Percentiles rank a stretch among this genome's conserved stretches.
These are phyloP conservation scores for Kazachstania viticola DNA, from an alignment of 805 yeast species.

Conservation along the genomic window DNA sequence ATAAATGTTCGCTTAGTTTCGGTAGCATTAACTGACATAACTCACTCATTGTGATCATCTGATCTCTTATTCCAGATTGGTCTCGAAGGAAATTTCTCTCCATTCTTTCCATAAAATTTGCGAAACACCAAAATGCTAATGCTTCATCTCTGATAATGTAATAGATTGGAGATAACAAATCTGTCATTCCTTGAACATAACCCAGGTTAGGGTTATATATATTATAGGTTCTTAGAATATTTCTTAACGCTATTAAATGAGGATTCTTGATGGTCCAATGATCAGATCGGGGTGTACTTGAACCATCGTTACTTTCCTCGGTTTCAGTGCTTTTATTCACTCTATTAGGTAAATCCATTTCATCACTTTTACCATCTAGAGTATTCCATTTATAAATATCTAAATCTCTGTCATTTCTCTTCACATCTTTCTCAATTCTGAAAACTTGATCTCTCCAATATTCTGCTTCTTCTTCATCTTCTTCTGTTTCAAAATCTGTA, in stretches of 20 bases:
- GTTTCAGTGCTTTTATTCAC: no score
- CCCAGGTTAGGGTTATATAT: constrained; percentile 77
- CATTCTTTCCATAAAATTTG: constrained; percentile 84
- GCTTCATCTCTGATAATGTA: constrained; percentile 56
- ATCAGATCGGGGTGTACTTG: constrained; percentile 23
- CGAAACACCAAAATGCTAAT: constrained; percentile 80
- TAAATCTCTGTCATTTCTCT: constrained; percentile 76
- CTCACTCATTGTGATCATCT: constrained; percentile 73
- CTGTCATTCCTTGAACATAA: constrained; percentile 97
- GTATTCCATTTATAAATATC: constrained; percentile 41
- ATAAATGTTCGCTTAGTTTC: constrained; percentile 67
- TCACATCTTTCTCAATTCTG: constrained; percentile 87
- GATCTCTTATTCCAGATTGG: constrained; percentile 86
- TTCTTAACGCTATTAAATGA: constrained; percentile 60
- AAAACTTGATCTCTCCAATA: constrained; percentile 85
- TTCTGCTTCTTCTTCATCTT: constrained; percentile 35
- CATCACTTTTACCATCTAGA: constrained; percentile 29
- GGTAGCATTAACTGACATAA: constrained; percentile 88
- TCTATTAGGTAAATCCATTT: no score
- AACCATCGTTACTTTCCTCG: constrained; percentile 16
- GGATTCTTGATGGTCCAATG: constrained; percentile 60
- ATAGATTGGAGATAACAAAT: constrained; percentile 77
- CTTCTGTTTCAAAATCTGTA: constrained; percentile 25
- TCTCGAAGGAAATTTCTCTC: constrained; percentile 87
- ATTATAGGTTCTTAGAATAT: constrained; percentile 76